phyloP scores from a whole-genome alignment of 23 red algal genomes.

The Chondrus crispus region DNA sequence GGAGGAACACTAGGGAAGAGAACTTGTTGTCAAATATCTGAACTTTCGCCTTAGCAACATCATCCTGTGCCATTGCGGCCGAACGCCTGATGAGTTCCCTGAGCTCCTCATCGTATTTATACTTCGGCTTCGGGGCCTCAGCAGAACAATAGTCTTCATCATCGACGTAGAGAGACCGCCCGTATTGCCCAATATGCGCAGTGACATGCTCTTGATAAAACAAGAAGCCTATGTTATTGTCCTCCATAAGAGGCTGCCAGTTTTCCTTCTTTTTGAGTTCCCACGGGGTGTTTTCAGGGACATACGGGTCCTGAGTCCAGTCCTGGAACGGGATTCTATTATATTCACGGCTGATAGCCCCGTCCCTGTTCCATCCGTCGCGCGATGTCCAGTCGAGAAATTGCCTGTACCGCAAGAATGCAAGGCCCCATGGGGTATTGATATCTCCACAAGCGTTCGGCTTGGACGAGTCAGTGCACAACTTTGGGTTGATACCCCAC shows the following conservation, averaged over 20 bases:
- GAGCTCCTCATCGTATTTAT: neutral
- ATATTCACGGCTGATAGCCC: neutral
- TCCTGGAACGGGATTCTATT: neutral
- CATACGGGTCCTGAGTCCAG: neutral
- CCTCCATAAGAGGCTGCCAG: slow-evolving; percentile 29
- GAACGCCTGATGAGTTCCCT: neutral
- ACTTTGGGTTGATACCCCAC: neutral
- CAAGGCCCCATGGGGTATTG: neutral
- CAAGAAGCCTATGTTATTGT: slow-evolving; percentile 3
- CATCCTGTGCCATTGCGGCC: neutral
- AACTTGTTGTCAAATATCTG: slow-evolving; percentile 37
- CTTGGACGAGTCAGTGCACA: too few species aligned
- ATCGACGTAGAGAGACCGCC: neutral
- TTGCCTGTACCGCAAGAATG: neutral
- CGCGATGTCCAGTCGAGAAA: neutral
- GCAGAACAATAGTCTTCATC: neutral
- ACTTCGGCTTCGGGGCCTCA: neutral
- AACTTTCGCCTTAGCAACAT: neutral
- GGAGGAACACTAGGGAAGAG: neutral
- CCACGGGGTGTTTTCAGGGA: slow-evolving; percentile 12
- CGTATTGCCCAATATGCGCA: neutral
- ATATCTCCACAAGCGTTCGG: neutral
- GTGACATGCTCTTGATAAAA: slow-evolving; percentile 29
- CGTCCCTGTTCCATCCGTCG: neutral
- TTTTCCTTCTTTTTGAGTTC: neutral